Conservation (phyloP, 2,329 filamentous ascomycete species). For the Paracoccidioides brasiliensis region DNA sequence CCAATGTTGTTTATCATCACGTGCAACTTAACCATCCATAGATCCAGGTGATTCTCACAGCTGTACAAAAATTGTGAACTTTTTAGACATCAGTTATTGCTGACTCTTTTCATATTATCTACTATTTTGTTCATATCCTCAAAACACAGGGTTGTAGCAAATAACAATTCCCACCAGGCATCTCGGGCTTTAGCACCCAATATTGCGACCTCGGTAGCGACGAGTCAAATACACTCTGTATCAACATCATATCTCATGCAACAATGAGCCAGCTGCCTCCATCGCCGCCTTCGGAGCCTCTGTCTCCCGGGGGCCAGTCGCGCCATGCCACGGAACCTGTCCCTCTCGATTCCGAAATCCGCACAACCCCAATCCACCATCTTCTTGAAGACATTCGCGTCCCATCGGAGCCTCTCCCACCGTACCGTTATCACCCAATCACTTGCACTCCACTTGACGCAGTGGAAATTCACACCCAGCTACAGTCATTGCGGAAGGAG, state of each 20-base stretch:
- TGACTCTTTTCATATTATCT: no score
- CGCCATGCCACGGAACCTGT: slow-evolving; percentile 11
- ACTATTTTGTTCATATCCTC: no score
- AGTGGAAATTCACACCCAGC: slow-evolving; percentile 18
- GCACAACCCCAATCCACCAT: slow-evolving; percentile 28
- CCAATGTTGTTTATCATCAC: background rate
- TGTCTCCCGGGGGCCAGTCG: slow-evolving; percentile 7
- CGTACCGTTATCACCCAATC: slow-evolving; percentile 26
- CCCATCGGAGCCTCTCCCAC: slow-evolving; percentile 22
- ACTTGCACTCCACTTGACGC: slow-evolving; percentile 25
- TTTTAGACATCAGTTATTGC: background rate
- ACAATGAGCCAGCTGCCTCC: slow-evolving; percentile 21
- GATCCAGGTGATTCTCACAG: no score
- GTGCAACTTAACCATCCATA: background rate
- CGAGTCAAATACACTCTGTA: no score
- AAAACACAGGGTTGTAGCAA: no score
- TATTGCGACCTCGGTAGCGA: no score
- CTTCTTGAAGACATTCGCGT: slow-evolving; percentile 28
- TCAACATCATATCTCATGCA: background rate
- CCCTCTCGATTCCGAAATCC: slow-evolving; percentile 23
- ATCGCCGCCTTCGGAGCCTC: slow-evolving; percentile 25
- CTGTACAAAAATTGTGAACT: no score
- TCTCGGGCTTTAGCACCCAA: no score
- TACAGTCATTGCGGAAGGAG: slow-evolving; percentile 25
- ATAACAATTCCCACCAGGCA: no score